phyloP scores from a whole-genome alignment of 371 early-diverging fungal genomes.

The Mucor mucedo region DNA sequence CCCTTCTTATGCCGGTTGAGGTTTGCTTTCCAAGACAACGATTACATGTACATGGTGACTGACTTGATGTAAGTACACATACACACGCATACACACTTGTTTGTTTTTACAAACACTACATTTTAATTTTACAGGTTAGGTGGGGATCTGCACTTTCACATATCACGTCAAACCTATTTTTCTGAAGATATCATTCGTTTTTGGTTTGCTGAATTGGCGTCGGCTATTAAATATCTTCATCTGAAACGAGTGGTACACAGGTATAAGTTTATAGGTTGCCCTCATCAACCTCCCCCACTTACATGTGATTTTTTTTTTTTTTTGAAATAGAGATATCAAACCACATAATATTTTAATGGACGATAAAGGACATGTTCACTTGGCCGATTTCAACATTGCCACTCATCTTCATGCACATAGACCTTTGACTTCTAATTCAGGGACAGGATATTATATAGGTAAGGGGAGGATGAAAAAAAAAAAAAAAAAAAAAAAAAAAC shows the following conservation, averaged over 20 bases:
- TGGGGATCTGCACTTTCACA: conserved; percentile 84
- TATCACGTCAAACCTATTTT: conserved; percentile 64
- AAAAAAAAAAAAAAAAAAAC: neutral
- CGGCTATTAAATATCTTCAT: conserved; percentile 80
- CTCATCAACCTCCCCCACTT: neutral
- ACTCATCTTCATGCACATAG: conserved; percentile 61
- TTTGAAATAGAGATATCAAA: conserved; percentile 67
- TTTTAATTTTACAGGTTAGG: conserved; percentile 65
- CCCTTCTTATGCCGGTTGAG: conserved; percentile 81
- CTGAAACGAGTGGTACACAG: conserved; percentile 79
- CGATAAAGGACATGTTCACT: conserved; percentile 74
- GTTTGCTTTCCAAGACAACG: conserved; percentile 86
- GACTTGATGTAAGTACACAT: conserved; percentile 70
- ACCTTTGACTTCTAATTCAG: conserved; percentile 75
- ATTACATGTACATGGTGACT: conserved; percentile 87
- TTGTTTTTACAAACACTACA: neutral
- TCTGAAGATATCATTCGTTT: conserved; percentile 76
- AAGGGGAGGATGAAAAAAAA: conserved; percentile 15
- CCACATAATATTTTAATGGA: conserved; percentile 89
- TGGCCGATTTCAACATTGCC: conserved; percentile 88
- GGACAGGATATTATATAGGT: conserved; percentile 83
- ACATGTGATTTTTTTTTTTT: neutral
- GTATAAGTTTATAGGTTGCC: conserved; percentile 19
- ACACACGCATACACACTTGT: neutral
- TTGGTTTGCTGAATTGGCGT: conserved; percentile 80